Conservation (phyloP, 306 rosid species). For the Prunus mira region DNA sequence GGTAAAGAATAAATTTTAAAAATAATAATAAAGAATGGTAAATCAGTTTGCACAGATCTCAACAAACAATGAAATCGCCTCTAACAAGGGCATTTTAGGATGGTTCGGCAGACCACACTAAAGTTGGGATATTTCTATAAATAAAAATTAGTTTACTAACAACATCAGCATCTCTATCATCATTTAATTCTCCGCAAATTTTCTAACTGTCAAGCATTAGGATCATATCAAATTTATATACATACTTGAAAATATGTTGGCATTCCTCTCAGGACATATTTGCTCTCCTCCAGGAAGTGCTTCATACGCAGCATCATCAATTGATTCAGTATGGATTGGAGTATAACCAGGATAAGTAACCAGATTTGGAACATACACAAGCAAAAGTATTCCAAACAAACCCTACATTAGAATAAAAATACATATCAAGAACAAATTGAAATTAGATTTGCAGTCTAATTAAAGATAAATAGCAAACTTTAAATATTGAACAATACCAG, state of each 20-base stretch:
- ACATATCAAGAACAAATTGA: neutral
- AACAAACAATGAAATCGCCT: neutral
- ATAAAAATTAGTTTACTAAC: neutral
- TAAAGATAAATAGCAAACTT: neutral
- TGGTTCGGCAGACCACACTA: neutral
- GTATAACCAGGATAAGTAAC: slow-evolving; percentile 85
- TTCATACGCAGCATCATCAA: slow-evolving; percentile 64
- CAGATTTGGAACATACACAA: slow-evolving; percentile 67
- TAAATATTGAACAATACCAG: neutral
- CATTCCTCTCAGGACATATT: slow-evolving; percentile 77
- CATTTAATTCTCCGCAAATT: slow-evolving; percentile 5
- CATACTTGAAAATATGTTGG: slow-evolving; percentile 71
- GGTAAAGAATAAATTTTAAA: neutral
- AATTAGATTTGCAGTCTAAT: neutral
- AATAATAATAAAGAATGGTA: neutral
- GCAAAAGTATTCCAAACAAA: slow-evolving; percentile 76
- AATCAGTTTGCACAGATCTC: slow-evolving; percentile 1
- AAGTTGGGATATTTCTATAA: neutral
- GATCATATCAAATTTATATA: slow-evolving; percentile 18
- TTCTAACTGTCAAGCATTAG: slow-evolving; percentile 4
- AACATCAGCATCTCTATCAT: neutral
- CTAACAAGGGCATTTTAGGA: slow-evolving; percentile 5
- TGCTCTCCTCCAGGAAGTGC: slow-evolving; percentile 85
- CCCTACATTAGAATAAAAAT: slow-evolving; percentile 47
- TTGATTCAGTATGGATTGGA: slow-evolving; percentile 54